Base-by-base conservation (phyloP, 2,329 filamentous ascomycete genomes). In the Colletotrichum caudatum region DNA sequence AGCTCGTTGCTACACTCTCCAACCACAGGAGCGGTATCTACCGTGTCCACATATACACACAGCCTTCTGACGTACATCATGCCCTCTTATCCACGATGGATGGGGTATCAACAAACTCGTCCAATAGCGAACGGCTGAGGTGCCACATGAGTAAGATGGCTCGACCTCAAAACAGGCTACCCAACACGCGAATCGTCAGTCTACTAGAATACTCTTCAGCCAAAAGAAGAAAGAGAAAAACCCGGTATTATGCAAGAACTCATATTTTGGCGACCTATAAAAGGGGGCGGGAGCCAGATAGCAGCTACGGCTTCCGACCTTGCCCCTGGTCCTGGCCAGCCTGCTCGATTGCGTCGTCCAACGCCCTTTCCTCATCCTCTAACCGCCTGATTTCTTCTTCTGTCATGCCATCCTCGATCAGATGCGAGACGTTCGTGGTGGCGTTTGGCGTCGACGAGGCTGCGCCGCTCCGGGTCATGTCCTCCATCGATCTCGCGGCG, bases 331-430 rank as follows among this genome's bases (percentile, higher is more conserved):
- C 48, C n/a, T 69, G 77, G 51, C 75, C 82, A 4, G 82, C 83
- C 64, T 83, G 82, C 77, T 86, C 85, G 75, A 90, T 90, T 39
- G 86, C 88, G 18, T 82, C 85, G 66, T 90, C 88, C 46, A 90
- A 80, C 72, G 86, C 83, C 71, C 85, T 78, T 78, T 90, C 88
- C 76, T 90, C 88, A 73, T 89, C 88, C 75, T 89, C 87, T 53
- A 90, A 74, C 73, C 85, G 78, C 63, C 84, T 81, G 59, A 90
- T 87, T 76, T 90, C 87, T 0, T 86, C 87, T 11, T 82, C 81
- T 59, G 88, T 89, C 88, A 90, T 90, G 61, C 87, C 86, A n/a
- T 89, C 87, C 75, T 90, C 88, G 5, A 89, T 85, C 44, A 90
- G 78, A 72, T 88, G 87, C 23, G 84, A 84, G 57, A 87, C 85